phyloP scores from a whole-genome alignment of 169 alveolate species.

The Plasmodium berghei region DNA sequence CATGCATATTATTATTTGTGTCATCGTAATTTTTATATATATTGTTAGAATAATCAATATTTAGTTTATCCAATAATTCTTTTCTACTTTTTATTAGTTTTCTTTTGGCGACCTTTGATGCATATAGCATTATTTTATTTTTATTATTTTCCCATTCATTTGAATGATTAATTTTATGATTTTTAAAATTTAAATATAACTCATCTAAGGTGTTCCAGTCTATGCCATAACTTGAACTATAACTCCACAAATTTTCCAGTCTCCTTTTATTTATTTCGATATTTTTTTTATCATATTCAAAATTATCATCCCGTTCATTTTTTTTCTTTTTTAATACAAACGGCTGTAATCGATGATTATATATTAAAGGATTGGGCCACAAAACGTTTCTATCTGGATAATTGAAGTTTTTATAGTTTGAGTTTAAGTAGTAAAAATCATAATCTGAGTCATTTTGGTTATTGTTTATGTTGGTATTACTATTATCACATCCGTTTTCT shows the following conservation, averaged over 20 bases:
- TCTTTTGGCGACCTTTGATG: constrained; percentile 54
- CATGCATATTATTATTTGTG: not conserved
- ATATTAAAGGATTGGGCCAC: constrained; percentile 81
- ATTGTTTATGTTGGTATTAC: not conserved
- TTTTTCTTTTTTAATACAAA: constrained; percentile 31
- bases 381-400: constrained; percentile 76
- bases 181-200: constrained; percentile 76
- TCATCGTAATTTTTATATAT: constrained; percentile 46
- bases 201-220: constrained; percentile 85
- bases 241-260: constrained; percentile 77
- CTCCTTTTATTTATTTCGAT: constrained; percentile 54
- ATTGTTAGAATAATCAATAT: constrained; percentile 47
- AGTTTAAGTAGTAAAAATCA: constrained; percentile 8
- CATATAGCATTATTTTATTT: constrained; percentile 50
- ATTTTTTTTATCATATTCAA: constrained; percentile 31
- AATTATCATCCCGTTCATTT: constrained; percentile 5
- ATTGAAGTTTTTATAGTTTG: constrained; percentile 30
- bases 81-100: constrained; percentile 55
- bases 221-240: constrained; percentile 83
- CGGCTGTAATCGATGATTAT: constrained; percentile 71
- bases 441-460: not conserved
- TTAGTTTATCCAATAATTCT: constrained; percentile 20
- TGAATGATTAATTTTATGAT: constrained; percentile 38
- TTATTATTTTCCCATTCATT: constrained; percentile 61
- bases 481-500: not conserved